A percentile compares a stretch with the other conserved stretches of the same genome.
phyloP scores from a whole-genome alignment of 2,329 filamentous ascomycete species.

The Sporothrix curviconia region DNA sequence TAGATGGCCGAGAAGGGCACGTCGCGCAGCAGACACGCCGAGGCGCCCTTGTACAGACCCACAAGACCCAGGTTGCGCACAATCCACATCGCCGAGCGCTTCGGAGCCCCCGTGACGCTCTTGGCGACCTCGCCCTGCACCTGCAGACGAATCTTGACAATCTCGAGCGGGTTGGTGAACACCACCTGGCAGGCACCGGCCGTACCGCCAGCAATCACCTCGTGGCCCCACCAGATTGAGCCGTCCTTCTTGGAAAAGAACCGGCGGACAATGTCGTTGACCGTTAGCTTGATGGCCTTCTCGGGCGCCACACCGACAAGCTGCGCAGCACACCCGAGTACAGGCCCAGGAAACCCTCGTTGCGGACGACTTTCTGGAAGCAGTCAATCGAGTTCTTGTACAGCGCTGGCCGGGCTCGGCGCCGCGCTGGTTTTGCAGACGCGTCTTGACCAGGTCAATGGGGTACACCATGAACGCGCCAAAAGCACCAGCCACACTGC shows the following conservation, averaged over 20 bases:
- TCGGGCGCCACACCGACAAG: slow-evolving; percentile 97
- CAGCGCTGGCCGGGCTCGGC: slow-evolving; percentile 74
- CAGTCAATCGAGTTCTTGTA: slow-evolving; percentile 99
- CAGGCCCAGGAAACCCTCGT: slow-evolving; percentile 81
- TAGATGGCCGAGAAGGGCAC: slow-evolving; percentile 98
- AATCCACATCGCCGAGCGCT: slow-evolving; percentile 95
- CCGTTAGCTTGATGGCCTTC: slow-evolving; percentile 98
- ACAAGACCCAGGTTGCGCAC: slow-evolving; percentile 89
- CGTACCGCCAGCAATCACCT: slow-evolving; percentile 79
- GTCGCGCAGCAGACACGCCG: slow-evolving; percentile 88
- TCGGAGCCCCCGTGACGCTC: slow-evolving; percentile 71
- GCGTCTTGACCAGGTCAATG: slow-evolving; percentile 96
- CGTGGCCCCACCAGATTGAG: slow-evolving; percentile 61
- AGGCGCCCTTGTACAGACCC: slow-evolving; percentile 94
- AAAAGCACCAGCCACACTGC: slow-evolving; percentile 87
- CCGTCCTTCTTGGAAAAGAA: slow-evolving; percentile 68
- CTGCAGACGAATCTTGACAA: slow-evolving; percentile 97
- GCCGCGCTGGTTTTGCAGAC: slow-evolving; percentile 93
- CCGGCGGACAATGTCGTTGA: slow-evolving; percentile 85
- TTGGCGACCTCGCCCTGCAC: slow-evolving; percentile 95
- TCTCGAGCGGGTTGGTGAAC: slow-evolving; percentile 96
- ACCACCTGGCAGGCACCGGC: slow-evolving; percentile 96
- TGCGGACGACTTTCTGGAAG: slow-evolving; percentile 83
- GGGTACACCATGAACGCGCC: slow-evolving; percentile 99
- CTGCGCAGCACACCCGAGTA: slow-evolving; percentile 93